phyloP scores from a whole-genome alignment of 2,329 filamentous ascomycete species.

The Shiraia sp. region DNA sequence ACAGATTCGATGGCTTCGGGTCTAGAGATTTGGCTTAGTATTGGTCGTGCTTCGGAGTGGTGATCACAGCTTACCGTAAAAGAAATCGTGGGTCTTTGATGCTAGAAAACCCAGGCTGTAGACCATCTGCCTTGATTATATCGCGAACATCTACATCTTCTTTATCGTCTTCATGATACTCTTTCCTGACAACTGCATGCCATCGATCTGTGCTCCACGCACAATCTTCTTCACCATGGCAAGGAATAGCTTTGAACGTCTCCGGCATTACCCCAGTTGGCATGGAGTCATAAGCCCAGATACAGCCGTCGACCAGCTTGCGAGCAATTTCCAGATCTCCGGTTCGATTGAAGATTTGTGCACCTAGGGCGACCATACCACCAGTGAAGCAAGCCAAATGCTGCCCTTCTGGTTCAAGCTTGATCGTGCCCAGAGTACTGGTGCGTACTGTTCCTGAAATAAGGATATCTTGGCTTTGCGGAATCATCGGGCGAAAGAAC shows the following conservation, averaged over 20 bases:
- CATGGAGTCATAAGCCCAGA: conserved; percentile 58
- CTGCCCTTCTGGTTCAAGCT: conserved; percentile 50
- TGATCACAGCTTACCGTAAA: conserved; percentile 37
- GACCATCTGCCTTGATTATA: conserved; percentile 44
- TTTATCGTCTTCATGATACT: conserved; percentile 13
- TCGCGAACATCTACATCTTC: conserved; percentile 22
- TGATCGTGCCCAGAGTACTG: conserved; percentile 50
- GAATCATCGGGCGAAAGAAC: conserved; percentile 76
- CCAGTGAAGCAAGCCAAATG: conserved; percentile 60
- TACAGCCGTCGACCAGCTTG: conserved; percentile 59
- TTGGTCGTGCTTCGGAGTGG: not conserved
- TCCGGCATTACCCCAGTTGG: conserved; percentile 61
- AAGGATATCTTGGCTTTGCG: conserved; percentile 69
- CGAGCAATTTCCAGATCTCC: conserved; percentile 55
- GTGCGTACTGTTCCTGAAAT: conserved; percentile 64
- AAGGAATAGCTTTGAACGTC: conserved; percentile 49
- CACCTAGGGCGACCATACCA: conserved; percentile 59
- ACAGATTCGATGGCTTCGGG: conserved; percentile 88
- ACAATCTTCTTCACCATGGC: conserved; percentile 46
- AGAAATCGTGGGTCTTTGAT: conserved; percentile 47
- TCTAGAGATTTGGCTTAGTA: conserved; percentile 46
- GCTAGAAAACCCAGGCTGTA: conserved; percentile 47
- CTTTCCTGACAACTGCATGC: conserved; percentile 44
- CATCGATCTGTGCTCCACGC: conserved; percentile 49
- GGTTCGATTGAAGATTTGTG: conserved; percentile 55